Conservation (phyloP, 331 rosid species). For the Acacia concinna region DNA sequence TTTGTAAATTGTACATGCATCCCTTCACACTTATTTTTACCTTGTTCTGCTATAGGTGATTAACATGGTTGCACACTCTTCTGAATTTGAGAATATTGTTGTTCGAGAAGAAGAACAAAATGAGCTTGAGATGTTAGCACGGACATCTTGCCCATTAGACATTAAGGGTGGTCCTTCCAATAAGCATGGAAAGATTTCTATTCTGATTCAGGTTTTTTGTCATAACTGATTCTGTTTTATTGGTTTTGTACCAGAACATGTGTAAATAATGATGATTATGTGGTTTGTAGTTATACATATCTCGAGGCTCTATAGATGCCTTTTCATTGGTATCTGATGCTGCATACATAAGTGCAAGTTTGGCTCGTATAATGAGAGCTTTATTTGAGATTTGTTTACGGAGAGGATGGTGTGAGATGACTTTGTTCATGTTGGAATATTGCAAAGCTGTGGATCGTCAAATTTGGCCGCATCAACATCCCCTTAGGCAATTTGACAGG, state of each 20-base stretch:
- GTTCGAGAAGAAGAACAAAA: conserved; percentile 95
- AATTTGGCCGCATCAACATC: conserved; percentile 96
- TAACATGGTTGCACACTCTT: conserved; percentile 93
- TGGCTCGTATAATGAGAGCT: conserved; percentile 93
- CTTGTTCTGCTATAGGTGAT: conserved; percentile 59
- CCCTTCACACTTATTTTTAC: conserved; percentile 21
- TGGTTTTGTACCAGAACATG: conserved; percentile 4
- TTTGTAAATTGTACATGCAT: not conserved
- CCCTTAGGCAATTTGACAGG: conserved; percentile 87
- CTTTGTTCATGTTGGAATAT: conserved; percentile 90
- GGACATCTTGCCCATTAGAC: conserved; percentile 79
- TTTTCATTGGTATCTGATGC: conserved; percentile 96
- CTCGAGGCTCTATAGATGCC: conserved; percentile 81
- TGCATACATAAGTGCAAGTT: conserved; percentile 91
- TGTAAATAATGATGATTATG: conserved; percentile 34
- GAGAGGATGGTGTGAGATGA: conserved; percentile 95
- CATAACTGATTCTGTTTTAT: conserved; percentile 12
- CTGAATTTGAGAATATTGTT: conserved; percentile 96
- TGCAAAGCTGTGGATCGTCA: conserved; percentile 98
- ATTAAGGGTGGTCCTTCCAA: conserved; percentile 93
- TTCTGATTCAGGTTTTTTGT: conserved; percentile 79
- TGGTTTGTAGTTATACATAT: conserved; percentile 78
- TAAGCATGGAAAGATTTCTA: conserved; percentile 93
- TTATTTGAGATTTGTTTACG: conserved; percentile 89
- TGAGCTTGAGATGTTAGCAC: conserved; percentile 84